Conservation (phyloP, 202 grass and related monocot genomes). For the Zizania palustris region DNA sequence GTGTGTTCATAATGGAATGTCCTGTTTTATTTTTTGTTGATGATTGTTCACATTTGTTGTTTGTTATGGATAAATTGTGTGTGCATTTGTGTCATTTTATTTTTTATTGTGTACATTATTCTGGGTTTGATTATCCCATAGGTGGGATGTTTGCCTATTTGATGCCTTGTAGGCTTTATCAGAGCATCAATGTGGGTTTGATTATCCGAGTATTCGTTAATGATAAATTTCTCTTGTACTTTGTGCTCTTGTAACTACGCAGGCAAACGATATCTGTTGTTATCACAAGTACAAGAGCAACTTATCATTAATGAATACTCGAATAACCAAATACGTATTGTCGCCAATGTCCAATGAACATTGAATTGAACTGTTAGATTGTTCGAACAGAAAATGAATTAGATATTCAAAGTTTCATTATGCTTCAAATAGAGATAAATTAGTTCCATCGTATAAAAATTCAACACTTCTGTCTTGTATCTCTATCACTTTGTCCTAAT, state of each 20-base stretch:
- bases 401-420: background rate
- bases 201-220: too few relatives aligned
- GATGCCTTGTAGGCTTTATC: background rate
- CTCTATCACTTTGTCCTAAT: background rate
- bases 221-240: too few relatives aligned
- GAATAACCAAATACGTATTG: background rate
- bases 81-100: background rate
- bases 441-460: background rate
- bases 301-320: background rate
- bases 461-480: background rate
- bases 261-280: background rate
- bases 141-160: too few relatives aligned
- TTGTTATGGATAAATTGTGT: slow-evolving; percentile 2
- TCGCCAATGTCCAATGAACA: background rate
- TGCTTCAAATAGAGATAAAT: slow-evolving; percentile 3
- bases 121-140: background rate
- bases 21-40: background rate
- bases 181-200: too few relatives aligned
- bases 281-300: background rate
- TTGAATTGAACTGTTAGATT: background rate
- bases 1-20: too few relatives aligned
- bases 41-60: slow-evolving; percentile 9
- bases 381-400: background rate
- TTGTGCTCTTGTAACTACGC: background rate
- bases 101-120: background rate